phyloP scores from a whole-genome alignment of 2,329 filamentous ascomycete genomes.

The Aspergillus chevalieri region DNA sequence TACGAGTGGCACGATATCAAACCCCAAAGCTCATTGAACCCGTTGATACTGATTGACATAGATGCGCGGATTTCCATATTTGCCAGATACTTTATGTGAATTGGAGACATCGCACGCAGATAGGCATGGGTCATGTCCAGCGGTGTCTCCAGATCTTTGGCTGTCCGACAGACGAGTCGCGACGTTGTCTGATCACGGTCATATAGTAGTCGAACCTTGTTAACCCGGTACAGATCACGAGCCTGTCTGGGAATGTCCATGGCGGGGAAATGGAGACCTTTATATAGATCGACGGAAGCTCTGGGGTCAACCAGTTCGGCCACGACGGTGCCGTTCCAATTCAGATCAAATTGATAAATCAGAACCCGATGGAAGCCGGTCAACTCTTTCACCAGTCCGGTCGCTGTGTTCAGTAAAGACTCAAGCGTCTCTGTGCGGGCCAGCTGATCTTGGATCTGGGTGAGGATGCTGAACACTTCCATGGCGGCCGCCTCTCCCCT shows the following conservation, averaged over 20 bases:
- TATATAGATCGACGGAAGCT: conserved; percentile 75
- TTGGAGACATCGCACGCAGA: conserved; percentile 74
- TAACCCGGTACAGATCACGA: conserved; percentile 84
- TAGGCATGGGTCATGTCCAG: conserved; percentile 81
- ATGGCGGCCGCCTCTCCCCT: conserved; percentile 77
- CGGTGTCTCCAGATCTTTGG: conserved; percentile 62
- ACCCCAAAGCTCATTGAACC: conserved; percentile 80
- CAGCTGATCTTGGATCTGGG: conserved; percentile 83
- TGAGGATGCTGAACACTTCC: conserved; percentile 91
- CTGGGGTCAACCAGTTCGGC: conserved; percentile 78
- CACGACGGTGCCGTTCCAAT: conserved; percentile 79
- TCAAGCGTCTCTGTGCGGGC: conserved; percentile 59
- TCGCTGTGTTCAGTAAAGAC: conserved; percentile 69
- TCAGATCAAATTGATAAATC: conserved; percentile 82
- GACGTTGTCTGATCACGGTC: conserved; percentile 76
- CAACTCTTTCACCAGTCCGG: conserved; percentile 80
- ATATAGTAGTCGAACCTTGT: conserved; percentile 82
- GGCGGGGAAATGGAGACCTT: conserved; percentile 81
- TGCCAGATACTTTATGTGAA: conserved; percentile 76
- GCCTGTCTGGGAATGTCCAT: conserved; percentile 79
- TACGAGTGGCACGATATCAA: conserved; percentile 83
- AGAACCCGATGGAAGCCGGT: conserved; percentile 89
- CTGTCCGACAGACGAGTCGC: conserved; percentile 66
- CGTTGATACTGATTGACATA: conserved; percentile 90
- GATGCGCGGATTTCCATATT: conserved; percentile 92